Base-by-base conservation (phyloP, 208 protist species). In the Trypanosoma theileri region DNA sequence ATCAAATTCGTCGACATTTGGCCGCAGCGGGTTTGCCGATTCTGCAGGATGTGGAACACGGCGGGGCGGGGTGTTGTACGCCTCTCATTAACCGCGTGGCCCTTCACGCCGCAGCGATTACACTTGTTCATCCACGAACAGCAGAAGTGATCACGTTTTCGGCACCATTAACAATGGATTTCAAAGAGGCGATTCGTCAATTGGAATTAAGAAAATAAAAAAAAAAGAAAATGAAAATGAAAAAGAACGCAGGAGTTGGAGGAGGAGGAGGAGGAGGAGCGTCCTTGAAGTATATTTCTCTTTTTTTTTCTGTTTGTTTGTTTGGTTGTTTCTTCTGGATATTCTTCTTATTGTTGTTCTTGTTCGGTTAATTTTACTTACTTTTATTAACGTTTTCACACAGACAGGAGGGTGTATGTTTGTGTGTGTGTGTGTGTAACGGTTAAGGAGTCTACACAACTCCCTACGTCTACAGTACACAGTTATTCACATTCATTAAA, bases 1-100 rank as follows among this genome's bases (percentile, higher is more conserved):
- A 96, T 59, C 90, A 96, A 59, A 82, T 96, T 51, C 81, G 90
- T 13, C 82, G 90, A 3, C 90, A 96, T 64, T 72, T 96, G 6
- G 85, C 90, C 10, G 68, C 81, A 10, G 66, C 64, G 0, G 90
- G 90, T 7, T 53, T 96, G 40, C 90, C 90, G 0, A 81, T 96
- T 52, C 61, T 92, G 12, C 84, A 82, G 35, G 90, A 96, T 59
- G 75, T 93, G 11, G 85, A 86, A n/a, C 86, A 96, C 55, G 90
- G 87, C 8, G 90, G 90, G 0, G 80, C 85, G 1, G 81, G 77
- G 26, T 95, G 87, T 65, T 73, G 61, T 44, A 71, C 79, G 22
- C 74, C 81, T 1, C 65, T 89, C 26, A 81, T 93, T 26, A 16
- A 58, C n/a, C 85, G 90, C 17, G 79, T 89, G 11, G 90, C 90